Percentiles rank a stretch among this genome's conserved stretches.
Conservation (phyloP, 139 green algal species). For the Chlamydomonas incerta region DNA sequence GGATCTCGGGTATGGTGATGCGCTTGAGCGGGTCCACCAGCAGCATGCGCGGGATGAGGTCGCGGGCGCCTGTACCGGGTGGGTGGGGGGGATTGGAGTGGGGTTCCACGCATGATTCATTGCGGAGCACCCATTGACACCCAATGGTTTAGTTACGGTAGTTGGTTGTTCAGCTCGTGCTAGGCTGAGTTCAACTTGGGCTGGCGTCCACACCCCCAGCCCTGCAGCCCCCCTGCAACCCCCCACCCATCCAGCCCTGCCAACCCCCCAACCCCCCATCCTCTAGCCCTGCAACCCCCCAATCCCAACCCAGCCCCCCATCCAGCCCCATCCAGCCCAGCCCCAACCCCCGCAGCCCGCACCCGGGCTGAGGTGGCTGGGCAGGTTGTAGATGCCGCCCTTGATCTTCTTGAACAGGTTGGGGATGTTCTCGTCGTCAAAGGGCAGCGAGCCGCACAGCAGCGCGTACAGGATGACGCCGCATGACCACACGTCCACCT, state of each 20-base stretch:
- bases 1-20: slow-evolving; percentile 98
- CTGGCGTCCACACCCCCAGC: too few relatives aligned
- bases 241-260: too few relatives aligned
- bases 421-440: slow-evolving; percentile 99
- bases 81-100: not conserved
- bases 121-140: too few relatives aligned
- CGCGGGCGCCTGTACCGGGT: slow-evolving; percentile 79
- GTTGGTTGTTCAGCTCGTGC: too few relatives aligned
- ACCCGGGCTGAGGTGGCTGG: slow-evolving; percentile 90
- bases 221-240: too few relatives aligned
- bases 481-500: slow-evolving; percentile 99
- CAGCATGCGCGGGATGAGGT: slow-evolving; percentile 99
- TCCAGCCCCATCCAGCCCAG: not conserved
- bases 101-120: too few relatives aligned
- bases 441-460: slow-evolving; percentile 97
- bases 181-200: too few relatives aligned
- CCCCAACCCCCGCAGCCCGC: not conserved
- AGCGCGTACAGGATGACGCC: slow-evolving; percentile 99
- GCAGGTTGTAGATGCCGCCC: slow-evolving; percentile 95
- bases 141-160: too few relatives aligned
- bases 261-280: too few relatives aligned
- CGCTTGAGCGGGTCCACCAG: slow-evolving; percentile 98
- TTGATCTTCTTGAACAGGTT: slow-evolving; percentile 99
- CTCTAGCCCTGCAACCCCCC: too few relatives aligned
- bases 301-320: too few relatives aligned